phyloP scores from a whole-genome alignment of 805 yeast species.

The Lachancea quebecensis region DNA sequence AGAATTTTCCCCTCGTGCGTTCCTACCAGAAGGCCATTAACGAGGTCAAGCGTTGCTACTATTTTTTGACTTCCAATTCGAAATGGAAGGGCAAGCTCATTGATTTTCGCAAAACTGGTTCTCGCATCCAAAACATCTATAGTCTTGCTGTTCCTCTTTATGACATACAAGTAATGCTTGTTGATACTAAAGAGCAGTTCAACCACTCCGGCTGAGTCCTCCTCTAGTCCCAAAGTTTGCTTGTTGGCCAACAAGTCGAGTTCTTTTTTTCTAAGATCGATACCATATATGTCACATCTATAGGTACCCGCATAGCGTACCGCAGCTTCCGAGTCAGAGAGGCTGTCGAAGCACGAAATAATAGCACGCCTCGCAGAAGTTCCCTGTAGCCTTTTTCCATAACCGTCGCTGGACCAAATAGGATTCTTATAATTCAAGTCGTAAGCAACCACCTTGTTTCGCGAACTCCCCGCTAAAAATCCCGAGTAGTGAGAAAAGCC shows the following conservation, averaged over 20 bases:
- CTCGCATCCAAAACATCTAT: slow-evolving; percentile 34
- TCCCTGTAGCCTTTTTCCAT: slow-evolving; percentile 8
- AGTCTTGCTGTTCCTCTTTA: slow-evolving; percentile 26
- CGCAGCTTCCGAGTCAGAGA: slow-evolving; percentile 1
- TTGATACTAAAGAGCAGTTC: slow-evolving; percentile 34
- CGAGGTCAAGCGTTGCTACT: slow-evolving; percentile 16
- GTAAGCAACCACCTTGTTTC: slow-evolving; percentile 25
- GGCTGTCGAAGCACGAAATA: slow-evolving; percentile 24
- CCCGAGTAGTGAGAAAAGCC: slow-evolving; percentile 15
- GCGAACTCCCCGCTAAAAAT: slow-evolving; percentile 31
- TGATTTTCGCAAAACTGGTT: slow-evolving; percentile 10
- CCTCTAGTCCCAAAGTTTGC: slow-evolving; percentile 1
- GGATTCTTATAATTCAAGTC: slow-evolving; percentile 27
- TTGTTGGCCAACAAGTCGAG: slow-evolving; percentile 1
- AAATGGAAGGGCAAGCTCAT: slow-evolving; percentile 19
- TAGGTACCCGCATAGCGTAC: slow-evolving; percentile 25
- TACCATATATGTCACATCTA: slow-evolving; percentile 20
- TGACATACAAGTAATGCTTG: slow-evolving; percentile 32
- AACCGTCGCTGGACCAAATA: slow-evolving; percentile 12
- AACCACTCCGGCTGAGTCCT: slow-evolving; percentile 23
- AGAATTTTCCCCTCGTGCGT: slow-evolving; percentile 16
- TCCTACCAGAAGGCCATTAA: slow-evolving; percentile 23
- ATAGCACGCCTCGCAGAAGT: slow-evolving; percentile 17
- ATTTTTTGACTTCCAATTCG: slow-evolving; percentile 20
- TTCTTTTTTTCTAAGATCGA: slow-evolving; percentile 19